Evolutionary conservation across 352 stramenopile genomes (phyloP), one percentile per base, ranked within the genome.

Genomic region (Plasmopara halstedii): DNA sequence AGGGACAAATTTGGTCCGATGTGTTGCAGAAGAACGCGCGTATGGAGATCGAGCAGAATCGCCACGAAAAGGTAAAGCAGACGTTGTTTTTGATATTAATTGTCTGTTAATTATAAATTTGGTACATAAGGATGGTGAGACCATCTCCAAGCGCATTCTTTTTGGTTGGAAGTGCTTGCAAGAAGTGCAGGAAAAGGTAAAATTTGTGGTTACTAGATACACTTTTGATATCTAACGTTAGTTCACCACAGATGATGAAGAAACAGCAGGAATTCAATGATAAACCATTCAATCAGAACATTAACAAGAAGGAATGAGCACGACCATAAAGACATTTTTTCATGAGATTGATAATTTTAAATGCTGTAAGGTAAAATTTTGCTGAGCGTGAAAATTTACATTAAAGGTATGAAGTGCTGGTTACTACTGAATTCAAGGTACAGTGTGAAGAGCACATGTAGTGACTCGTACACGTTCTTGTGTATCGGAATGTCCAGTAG

Each of bases 401-500:
- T 45, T 36, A 56, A 45, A 51, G 53, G 49, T 76, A 94, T 91
- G 39, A 97, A 97, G 54, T 97, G 88, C 64, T 95, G 85, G 66
- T 97, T 97, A 53, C 74, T 92, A 39, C 70, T 73, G 65, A 96
- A 97, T 53, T 96, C 84, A 31, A 92, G 56, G 62, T 93, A 98
- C 23, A 98, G 62, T 22, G 83, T 96, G 53, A 98, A 97, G 35
- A 98, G 72, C 38, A 97, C 73, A 58, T 98, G 94, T 9, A 98
- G 73, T 52, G 85, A 96, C 64, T 98, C 83, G 61, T 96, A 85
- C 40, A 97, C 72, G 58, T 94, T 95, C 63, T 93, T 91, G 73
- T 97, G 85, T 40, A 98, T 80, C 0, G 95, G 95, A 42, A 98
- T 96, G 48, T 97, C 95, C 20, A 98, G 64, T 31, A 98, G 70